phyloP scores from a whole-genome alignment of 176 grass and related monocot species.

The Tillandsia leiboldiana region DNA sequence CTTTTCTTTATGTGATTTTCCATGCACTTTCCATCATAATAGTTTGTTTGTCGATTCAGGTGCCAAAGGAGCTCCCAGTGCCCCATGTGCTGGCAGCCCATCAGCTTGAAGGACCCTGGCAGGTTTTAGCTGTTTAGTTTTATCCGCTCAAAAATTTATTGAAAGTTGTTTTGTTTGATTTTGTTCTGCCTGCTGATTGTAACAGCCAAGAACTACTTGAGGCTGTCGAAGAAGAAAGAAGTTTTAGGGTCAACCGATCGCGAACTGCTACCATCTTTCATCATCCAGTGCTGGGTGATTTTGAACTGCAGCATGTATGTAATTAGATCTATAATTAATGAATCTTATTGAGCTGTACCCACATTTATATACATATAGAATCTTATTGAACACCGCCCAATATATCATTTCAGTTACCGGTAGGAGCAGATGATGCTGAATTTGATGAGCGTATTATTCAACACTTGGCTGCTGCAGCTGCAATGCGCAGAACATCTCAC shows the following conservation, averaged over 20 bases:
- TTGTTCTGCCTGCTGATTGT: background rate
- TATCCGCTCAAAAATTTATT: background rate
- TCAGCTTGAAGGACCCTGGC: constrained; percentile 78
- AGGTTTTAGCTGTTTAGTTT: constrained; percentile 35
- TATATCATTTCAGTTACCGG: constrained; percentile 45
- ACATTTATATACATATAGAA: background rate
- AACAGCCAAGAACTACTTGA: constrained; percentile 79
- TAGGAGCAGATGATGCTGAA: constrained; percentile 54
- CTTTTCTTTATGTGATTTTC: background rate
- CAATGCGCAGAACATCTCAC: constrained; percentile 53
- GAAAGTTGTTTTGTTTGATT: background rate
- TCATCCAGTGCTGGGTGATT: constrained; percentile 71
- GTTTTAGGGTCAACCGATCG: constrained; percentile 52
- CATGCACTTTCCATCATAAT: constrained; percentile 11
- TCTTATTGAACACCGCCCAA: background rate
- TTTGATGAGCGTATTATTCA: constrained; percentile 83
- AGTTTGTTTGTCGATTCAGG: constrained; percentile 32
- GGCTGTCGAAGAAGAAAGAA: constrained; percentile 60
- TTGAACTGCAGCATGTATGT: constrained; percentile 77
- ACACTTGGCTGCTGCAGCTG: constrained; percentile 64
- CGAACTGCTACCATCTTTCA: constrained; percentile 50
- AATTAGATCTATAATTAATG: background rate
- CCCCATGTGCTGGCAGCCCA: constrained; percentile 88
- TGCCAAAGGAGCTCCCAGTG: constrained; percentile 96
- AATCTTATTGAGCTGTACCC: background rate